Conservation (phyloP, 176 grass and related monocot genomes). For the Oryza nivara region DNA sequence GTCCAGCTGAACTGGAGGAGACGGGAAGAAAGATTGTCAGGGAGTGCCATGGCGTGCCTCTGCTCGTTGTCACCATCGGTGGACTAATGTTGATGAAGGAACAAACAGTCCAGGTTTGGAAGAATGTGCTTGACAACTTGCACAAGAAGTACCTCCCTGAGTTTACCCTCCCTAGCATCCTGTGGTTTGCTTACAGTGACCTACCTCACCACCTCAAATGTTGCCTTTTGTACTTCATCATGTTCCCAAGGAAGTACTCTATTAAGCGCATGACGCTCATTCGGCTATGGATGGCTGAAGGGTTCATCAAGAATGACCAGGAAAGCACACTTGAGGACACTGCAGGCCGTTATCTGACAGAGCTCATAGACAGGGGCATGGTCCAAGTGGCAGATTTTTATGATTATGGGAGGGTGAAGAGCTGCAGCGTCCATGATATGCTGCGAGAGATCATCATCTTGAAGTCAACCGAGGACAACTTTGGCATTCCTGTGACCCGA, state of each 20-base stretch:
- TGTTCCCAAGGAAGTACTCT: conserved; percentile 36
- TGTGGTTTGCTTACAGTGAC: conserved; percentile 42
- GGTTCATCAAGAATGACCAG: conserved; percentile 34
- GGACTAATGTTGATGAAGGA: conserved; percentile 46
- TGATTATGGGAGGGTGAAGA: conserved; percentile 40
- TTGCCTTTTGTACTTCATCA: conserved; percentile 50
- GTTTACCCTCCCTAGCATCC: conserved; percentile 23
- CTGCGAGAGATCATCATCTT: conserved; percentile 38
- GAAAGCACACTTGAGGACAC: conserved; percentile 36
- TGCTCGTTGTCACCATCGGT: conserved; percentile 35
- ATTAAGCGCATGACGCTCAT: conserved; percentile 42
- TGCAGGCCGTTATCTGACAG: conserved; percentile 28
- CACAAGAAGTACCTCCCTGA: conserved; percentile 6
- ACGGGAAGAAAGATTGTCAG: conserved; percentile 30
- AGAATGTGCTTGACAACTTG: conserved; percentile 21
- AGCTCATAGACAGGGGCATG: conserved; percentile 46
- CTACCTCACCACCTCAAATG: conserved; percentile 41
- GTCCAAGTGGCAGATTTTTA: conserved; percentile 41
- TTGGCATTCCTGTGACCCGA: conserved; percentile 31
- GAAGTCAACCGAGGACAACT: conserved; percentile 43
- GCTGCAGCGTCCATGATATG: conserved; percentile 41
- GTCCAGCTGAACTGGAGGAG: conserved; percentile 26
- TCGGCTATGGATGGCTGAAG: conserved; percentile 51
- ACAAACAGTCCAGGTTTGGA: conserved; percentile 19
- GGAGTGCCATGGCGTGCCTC: conserved; percentile 42